Percentiles rank a stretch among this genome's conserved stretches.
Evolutionary conservation across 2,329 filamentous ascomycete genomes (phyloP).

Genomic region (Thyridium curvatum): DNA sequence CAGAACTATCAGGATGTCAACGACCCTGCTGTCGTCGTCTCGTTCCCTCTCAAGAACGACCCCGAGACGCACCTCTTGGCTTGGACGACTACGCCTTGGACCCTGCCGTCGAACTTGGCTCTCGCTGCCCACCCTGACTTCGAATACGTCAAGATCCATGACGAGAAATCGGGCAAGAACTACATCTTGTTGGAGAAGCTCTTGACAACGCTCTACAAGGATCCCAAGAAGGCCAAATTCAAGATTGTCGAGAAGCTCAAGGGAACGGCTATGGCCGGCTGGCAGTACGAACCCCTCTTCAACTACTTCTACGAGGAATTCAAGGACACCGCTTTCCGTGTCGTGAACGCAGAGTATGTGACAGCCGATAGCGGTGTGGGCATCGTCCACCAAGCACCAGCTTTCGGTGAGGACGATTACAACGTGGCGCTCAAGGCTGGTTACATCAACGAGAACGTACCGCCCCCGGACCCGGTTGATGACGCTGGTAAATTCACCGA

Average conservation of each 20-base stretch:
- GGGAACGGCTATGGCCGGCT: slow-evolving; percentile 79
- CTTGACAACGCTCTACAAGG: slow-evolving; percentile 81
- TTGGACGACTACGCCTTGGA: slow-evolving; percentile 85
- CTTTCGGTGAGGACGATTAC: slow-evolving; percentile 96
- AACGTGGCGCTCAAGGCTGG: slow-evolving; percentile 70
- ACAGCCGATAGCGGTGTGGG: slow-evolving; percentile 87
- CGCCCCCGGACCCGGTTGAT: slow-evolving; percentile 88
- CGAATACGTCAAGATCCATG: slow-evolving; percentile 78
- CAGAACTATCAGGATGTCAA: slow-evolving; percentile 94
- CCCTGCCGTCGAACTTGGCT: slow-evolving; percentile 68
- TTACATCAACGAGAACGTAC: slow-evolving; percentile 67
- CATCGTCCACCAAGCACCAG: slow-evolving; percentile 88
- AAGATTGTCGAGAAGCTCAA: slow-evolving; percentile 73
- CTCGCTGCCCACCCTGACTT: slow-evolving; percentile 70
- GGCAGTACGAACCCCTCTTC: slow-evolving; percentile 86
- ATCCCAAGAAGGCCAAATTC: slow-evolving; percentile 91
- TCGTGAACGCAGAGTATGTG: slow-evolving; percentile 80
- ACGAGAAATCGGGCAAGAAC: slow-evolving; percentile 74
- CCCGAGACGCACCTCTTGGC: slow-evolving; percentile 70
- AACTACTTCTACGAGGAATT: slow-evolving; percentile 86
- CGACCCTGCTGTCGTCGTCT: slow-evolving; percentile 83
- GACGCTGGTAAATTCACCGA: slow-evolving; percentile 73
- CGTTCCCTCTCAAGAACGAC: slow-evolving; percentile 77
- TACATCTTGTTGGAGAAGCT: slow-evolving; percentile 82
- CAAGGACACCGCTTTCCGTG: slow-evolving; percentile 75